Evolutionary conservation across 2,329 filamentous ascomycete genomes (phyloP), one percentile per base, ranked within the genome.

Genomic region (Falciphora oryzae): DNA sequence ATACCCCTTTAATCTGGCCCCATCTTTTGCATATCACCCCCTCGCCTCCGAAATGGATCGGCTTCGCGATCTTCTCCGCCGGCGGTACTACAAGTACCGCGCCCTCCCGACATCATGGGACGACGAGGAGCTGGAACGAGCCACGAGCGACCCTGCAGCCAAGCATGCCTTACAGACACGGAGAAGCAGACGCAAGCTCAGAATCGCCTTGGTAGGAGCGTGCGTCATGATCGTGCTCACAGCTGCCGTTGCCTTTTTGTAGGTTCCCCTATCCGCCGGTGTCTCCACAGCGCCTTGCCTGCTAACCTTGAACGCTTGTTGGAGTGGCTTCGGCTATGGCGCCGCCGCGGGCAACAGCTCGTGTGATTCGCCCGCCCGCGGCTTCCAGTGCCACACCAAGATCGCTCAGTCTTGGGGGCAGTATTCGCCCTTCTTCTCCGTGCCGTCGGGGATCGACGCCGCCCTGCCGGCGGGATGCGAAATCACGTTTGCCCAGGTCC

Each of bases 361-460:
- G 22, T 89, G 86, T 75, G 83, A 85, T 71, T 81, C 79, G 7
- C 75, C 83, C 50, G 72, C 81, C 57, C 68, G 78, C 53, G 88
- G 88, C 65, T 90, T 87, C 74, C 82, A 84, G 67, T 93, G 90
- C 75, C 80, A 81, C 61, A 75, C 83, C 4, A 74, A 83, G 38
- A 82, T 89, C 59, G 85, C 87, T 1, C 89, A 87, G 69, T 83
- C 81, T 64, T 96, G 92, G 92, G 93, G 93, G 65, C 92, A 94
- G 74, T 97, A 97, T 75, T 90, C 92, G 25, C 91, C 93, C 2
- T 96, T 87, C 77, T 97, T 91, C 76, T 83, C 88, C 1, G 88
- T 93, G 0, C 83, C 87, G 8, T 92, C 89, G 1, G 79, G 85
- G 3, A 85, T 92, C 62, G 79, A 85, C 22, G 70, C 81, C 8